These are phyloP conservation scores for Hemileia vastatrix DNA, from an alignment of 1,284 basidiomycete genomes.

Conservation along the genomic window DNA sequence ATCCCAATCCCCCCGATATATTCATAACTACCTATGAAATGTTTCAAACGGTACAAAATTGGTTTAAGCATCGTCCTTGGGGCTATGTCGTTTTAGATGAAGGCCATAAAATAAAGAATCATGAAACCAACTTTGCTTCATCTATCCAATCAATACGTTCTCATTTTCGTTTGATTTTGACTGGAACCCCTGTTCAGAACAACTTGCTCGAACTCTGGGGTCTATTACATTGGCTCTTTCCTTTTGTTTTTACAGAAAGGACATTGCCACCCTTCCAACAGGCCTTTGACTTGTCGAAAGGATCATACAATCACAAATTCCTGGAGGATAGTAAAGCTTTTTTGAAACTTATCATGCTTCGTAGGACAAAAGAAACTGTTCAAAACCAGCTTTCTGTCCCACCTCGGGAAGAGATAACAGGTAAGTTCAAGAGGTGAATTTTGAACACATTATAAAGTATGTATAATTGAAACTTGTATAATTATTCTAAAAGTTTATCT, in stretches of 20 bases:
- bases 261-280: conserved; percentile 51
- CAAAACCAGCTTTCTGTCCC: conserved; percentile 50
- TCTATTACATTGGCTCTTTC: conserved; percentile 48
- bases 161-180: conserved; percentile 53
- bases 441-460: too few relatives aligned
- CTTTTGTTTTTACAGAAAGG: conserved; percentile 50
- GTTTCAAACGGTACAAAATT: conserved; percentile 50
- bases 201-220: conserved; percentile 52
- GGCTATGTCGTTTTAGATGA: conserved; percentile 55
- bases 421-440: too few relatives aligned
- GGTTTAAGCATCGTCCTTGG: conserved; percentile 55
- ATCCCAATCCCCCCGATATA: conserved; percentile 47
- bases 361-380: conserved; percentile 54
- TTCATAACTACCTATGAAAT: conserved; percentile 56
- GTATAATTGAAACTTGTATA: too few relatives aligned
- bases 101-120: conserved; percentile 57
- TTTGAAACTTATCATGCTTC: conserved; percentile 53
- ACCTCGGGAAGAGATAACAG: conserved; percentile 52
- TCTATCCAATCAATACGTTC: conserved; percentile 51
- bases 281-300: conserved; percentile 52
- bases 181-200: conserved; percentile 58
- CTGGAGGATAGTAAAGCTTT: conserved; percentile 51
- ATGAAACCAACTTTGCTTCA: conserved; percentile 48
- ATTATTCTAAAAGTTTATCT: conserved; percentile 24
- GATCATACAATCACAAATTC: conserved; percentile 51